Conservation (phyloP, 2,329 filamentous ascomycete species). For the Niveomyces coronatus region DNA sequence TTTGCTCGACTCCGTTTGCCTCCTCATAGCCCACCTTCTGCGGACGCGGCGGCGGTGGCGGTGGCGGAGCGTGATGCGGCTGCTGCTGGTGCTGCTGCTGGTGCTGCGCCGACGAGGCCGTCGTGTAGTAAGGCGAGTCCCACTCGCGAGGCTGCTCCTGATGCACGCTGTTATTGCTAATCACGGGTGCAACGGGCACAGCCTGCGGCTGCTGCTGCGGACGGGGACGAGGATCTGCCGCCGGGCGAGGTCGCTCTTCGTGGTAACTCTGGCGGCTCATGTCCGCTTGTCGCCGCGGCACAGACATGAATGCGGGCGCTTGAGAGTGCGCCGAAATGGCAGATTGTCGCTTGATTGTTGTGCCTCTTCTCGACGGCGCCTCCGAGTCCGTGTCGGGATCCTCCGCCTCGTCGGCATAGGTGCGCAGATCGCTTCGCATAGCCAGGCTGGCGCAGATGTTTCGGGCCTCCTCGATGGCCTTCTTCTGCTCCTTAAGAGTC, state of each 20-base stretch:
- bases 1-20: constrained; percentile 19
- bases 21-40: constrained; percentile 28
- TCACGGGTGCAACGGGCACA: constrained; percentile 5
- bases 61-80: constrained; percentile 16
- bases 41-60: constrained; percentile 27
- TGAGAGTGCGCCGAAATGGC: constrained; percentile 10
- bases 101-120: constrained; percentile 8
- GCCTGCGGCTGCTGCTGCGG: constrained; percentile 14
- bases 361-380: constrained; percentile 11
- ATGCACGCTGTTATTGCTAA: not conserved
- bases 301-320: not conserved
- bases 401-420: constrained; percentile 26
- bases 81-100: constrained; percentile 14
- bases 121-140: constrained; percentile 19
- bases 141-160: constrained; percentile 16
- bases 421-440: constrained; percentile 40
- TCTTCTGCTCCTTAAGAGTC: constrained; percentile 28
- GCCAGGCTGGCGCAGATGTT: constrained; percentile 36
- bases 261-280: constrained; percentile 14
- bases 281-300: constrained; percentile 10
- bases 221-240: constrained; percentile 9
- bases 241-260: constrained; percentile 15
- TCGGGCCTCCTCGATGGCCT: constrained; percentile 12
- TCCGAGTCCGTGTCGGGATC: constrained; percentile 23
- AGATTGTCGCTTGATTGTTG: constrained; percentile 8